Conservation (phyloP, 805 yeast genomes). For the Naumovozyma dairenensis region DNA sequence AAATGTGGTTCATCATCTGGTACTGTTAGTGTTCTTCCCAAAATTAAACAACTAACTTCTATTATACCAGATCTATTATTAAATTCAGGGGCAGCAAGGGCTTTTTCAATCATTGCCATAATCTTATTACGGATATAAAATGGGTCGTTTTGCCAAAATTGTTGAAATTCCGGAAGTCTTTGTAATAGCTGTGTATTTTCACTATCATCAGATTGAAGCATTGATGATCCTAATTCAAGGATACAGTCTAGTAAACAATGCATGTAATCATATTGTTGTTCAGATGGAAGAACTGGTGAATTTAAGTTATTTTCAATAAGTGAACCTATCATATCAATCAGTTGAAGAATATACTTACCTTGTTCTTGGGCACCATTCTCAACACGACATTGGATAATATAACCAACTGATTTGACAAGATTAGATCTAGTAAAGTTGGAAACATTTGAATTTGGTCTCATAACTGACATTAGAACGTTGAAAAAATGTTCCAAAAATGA, state of each 20-base stretch:
- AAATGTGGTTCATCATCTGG: conserved; percentile 27
- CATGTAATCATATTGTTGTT: conserved; percentile 36
- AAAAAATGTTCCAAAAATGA: conserved; percentile 19
- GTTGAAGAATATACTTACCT: conserved; percentile 28
- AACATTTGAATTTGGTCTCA: conserved; percentile 19
- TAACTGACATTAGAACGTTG: conserved; percentile 27
- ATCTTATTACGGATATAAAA: conserved; percentile 35
- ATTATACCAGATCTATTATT: conserved; percentile 40
- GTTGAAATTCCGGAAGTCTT: conserved; percentile 20
- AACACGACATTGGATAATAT: conserved; percentile 45
- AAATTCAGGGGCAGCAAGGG: conserved; percentile 26
- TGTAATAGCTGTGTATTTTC: conserved; percentile 18
- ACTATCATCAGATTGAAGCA: conserved; percentile 44
- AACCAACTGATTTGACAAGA: conserved; percentile 51
- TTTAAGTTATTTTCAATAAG: conserved; percentile 9
- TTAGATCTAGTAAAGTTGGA: conserved; percentile 35
- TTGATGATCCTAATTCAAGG: conserved; percentile 61
- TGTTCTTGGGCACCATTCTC: conserved; percentile 36
- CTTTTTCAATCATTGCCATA: conserved; percentile 35
- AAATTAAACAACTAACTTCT: conserved; percentile 53
- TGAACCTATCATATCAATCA: conserved; percentile 26
- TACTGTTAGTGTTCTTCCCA: conserved; percentile 29
- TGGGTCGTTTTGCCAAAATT: conserved; percentile 44
- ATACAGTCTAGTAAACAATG: conserved; percentile 53
- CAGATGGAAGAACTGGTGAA: conserved; percentile 5